Base-by-base conservation (phyloP, 2,329 filamentous ascomycete genomes). In the Laburnicola sp. region DNA sequence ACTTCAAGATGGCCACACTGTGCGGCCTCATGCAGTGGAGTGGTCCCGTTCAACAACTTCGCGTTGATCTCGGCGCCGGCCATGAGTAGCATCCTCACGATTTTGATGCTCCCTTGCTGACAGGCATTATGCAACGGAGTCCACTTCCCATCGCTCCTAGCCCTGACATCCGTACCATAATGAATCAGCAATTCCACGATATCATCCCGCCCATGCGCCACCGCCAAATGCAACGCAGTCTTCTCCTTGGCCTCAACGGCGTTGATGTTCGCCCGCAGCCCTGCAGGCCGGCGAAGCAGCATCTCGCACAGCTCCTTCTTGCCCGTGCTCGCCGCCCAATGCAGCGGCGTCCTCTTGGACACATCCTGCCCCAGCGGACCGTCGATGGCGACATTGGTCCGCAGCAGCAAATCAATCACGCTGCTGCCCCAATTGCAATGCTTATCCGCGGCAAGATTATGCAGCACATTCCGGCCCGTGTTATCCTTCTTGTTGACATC, bases 291-390 rank as follows among this genome's bases (percentile, higher is more conserved):
- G 31, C 62, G 69, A 4, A 82, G 69, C 26, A 85, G 69, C 57
- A 77, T 70, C 48, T 77, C 74, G 16, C 76, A 79, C 8, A 84
- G 70, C 28, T 74, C 72, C 43, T 76, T 69, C 59, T 83, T 82
- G 16, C 80, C 79, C 38, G 81, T 82, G 23, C 79, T 81, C 31
- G 80, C 82, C 1, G 82, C 81, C 81, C 82, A 84, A 53, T 84
- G 76, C 36, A 85, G 64, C 2, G 82, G 78, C 27, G 79, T 82
- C 9, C 82, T 75, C 7, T 78, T 77, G 22, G 78, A 63, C 45
- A 74, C 72, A 59, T 80, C 78, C 26, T 71, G 68, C 0, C 71
- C 74, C 1, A 64, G 63, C 3, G 60, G 58, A 5, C 72, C 75
- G 54, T 78, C 75, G 27, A 79, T 63, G 8, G 65, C 58, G 51